phyloP scores from a whole-genome alignment of 192 early-diverging fungal species.

The Rhizophagus clarus region DNA sequence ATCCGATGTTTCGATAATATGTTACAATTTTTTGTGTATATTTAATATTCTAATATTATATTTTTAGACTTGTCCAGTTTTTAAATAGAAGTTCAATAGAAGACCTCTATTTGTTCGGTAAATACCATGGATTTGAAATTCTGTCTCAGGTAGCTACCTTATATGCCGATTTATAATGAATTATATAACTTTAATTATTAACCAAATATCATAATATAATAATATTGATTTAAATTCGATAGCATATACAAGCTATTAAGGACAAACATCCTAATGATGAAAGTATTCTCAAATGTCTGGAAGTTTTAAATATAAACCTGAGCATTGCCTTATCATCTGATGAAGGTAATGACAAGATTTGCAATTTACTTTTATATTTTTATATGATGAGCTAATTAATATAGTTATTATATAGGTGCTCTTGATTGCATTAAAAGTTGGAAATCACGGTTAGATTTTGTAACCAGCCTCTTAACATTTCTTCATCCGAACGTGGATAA shows the following conservation, averaged over 20 bases:
- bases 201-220: not conserved
- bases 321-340: not conserved
- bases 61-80: conserved; percentile 15
- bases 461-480: not conserved
- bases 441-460: conserved; percentile 1
- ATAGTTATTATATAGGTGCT: not conserved
- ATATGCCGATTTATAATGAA: not conserved
- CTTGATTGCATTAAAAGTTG: conserved; percentile 18
- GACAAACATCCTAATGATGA: conserved; percentile 24
- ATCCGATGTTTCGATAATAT: not conserved
- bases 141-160: conserved; percentile 15
- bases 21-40: not conserved
- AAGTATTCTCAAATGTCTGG: conserved; percentile 24
- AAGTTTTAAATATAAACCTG: conserved; percentile 8
- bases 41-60: not conserved
- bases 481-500: conserved; percentile 27
- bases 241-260: conserved; percentile 15
- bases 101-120: conserved; percentile 24
- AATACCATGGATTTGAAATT: conserved; percentile 23
- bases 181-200: not conserved
- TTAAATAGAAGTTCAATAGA: conserved; percentile 24
- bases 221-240: not conserved
- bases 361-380: not conserved
- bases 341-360: conserved; percentile 18
- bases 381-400: not conserved